Evolutionary conservation across 305 asterid species (phyloP).

Genomic region (Andrographis paniculata): DNA sequence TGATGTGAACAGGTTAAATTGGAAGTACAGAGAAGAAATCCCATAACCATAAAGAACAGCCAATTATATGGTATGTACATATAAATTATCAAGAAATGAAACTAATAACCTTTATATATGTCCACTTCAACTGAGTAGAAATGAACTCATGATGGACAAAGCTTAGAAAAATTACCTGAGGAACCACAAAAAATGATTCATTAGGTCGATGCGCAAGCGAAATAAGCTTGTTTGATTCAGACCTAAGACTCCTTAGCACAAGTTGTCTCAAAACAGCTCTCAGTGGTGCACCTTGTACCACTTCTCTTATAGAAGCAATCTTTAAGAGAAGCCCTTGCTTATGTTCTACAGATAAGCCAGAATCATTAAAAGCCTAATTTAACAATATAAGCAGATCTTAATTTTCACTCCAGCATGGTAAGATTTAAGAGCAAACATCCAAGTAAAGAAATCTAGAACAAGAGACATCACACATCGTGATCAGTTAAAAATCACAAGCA

Average conservation of each 20-base stretch:
- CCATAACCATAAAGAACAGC: too few relatives aligned
- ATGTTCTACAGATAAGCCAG: slow-evolving; percentile 36
- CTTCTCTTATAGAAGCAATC: slow-evolving; percentile 89
- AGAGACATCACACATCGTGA: too few relatives aligned
- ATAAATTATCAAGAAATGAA: background rate
- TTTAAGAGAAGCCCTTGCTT: slow-evolving; percentile 58
- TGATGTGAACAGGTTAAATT: slow-evolving; percentile 14
- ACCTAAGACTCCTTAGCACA: slow-evolving; percentile 46
- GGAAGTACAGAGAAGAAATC: slow-evolving; percentile 9
- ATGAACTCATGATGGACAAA: slow-evolving; percentile 14
- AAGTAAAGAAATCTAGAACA: background rate
- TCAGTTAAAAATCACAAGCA: too few relatives aligned
- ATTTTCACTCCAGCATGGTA: background rate
- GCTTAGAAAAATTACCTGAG: slow-evolving; percentile 44
- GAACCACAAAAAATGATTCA: slow-evolving; percentile 80
- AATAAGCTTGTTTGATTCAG: slow-evolving; percentile 51
- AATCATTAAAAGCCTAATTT: slow-evolving; percentile 15
- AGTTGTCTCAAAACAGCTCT: slow-evolving; percentile 72
- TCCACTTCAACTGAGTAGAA: slow-evolving; percentile 15
- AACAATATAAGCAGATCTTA: background rate
- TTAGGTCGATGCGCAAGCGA: slow-evolving; percentile 89
- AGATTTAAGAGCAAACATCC: background rate
- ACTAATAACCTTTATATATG: slow-evolving; percentile 3
- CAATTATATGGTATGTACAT: background rate
- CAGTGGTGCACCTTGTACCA: slow-evolving; percentile 87